Evolutionary conservation across 768 basidiomycete species (phyloP), one percentile per base, ranked within the genome.

Genomic region (Auricularia sp.): DNA sequence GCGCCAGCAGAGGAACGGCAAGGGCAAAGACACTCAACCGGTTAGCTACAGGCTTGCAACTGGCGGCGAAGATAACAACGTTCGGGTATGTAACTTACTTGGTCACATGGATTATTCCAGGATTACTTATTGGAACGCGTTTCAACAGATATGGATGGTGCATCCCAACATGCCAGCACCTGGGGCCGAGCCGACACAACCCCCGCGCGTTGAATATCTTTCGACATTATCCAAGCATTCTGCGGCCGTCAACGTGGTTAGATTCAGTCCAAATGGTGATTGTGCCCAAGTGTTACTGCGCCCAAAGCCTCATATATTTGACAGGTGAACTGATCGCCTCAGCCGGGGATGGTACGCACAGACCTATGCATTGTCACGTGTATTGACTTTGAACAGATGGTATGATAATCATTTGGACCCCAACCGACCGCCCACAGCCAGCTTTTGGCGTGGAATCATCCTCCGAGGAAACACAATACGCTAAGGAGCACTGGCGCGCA

Each of bases 371-470:
- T 66, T 44, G 7, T 12, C 59, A 59, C 42, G 66, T 62, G 36
- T 62, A n/a, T 62, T 39, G 39, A 51, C 59, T 29, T 12, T 36
- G 35, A 39, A 23, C 70, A 97, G 96, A 99, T 77, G 97, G 97
- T 12, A 94, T 95, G 87, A 87, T 99, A 66, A 91, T 98, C 61
- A 85, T 99, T 16, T 99, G 97, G 97, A 87, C 90, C 0, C 91
- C 86, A 8, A 87, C 90, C 3, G 83, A 86, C 29, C 84, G 81
- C 36, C 87, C 92, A 0, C 86, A 87, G 62, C 75, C 78, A 53
- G 83, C 84, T 14, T 96, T 92, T 72, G 93, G 93, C n/a, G 90
- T 87, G 69, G 92, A 93, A 71, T 77, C 87, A 58, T 83, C 77
- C 61, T 75, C 84, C 0, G 93, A 93, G 65, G 94, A 97, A 67